Percentiles rank a stretch among this genome's conserved stretches.
Evolutionary conservation across 2,329 filamentous ascomycete genomes (phyloP).

Genomic region (Scleromitrula shiraiana): DNA sequence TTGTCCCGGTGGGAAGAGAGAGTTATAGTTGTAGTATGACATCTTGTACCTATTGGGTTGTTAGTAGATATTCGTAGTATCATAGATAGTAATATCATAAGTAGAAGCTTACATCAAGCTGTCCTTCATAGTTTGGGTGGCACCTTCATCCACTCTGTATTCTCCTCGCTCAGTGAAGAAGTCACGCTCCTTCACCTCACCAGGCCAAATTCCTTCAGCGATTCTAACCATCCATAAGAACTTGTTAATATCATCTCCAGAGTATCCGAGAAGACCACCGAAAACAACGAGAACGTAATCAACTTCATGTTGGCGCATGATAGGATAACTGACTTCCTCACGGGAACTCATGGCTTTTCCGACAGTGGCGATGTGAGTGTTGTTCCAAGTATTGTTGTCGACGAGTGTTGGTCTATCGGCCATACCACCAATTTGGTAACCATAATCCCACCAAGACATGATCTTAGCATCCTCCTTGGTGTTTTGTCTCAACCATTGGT

Average conservation of each 20-base stretch:
- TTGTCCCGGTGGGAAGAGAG: conserved; percentile 85
- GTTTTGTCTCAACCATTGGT: conserved; percentile 99
- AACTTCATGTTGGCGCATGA: conserved; percentile 96
- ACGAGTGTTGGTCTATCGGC: conserved; percentile 93
- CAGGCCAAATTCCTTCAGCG: conserved; percentile 98
- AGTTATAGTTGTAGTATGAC: conserved; percentile 97
- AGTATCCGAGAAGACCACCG: conserved; percentile 91
- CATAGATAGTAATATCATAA: conserved; percentile 40
- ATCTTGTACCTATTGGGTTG: conserved; percentile 81
- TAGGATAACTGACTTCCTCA: conserved; percentile 97
- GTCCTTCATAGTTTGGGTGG: conserved; percentile 97
- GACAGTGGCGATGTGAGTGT: conserved; percentile 97
- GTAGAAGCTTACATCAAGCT: conserved; percentile 76
- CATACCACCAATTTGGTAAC: conserved; percentile 99
- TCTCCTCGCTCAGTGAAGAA: conserved; percentile 93
- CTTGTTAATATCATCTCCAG: conserved; percentile 98
- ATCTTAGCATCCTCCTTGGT: conserved; percentile 92
- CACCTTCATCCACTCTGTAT: conserved; percentile 88
- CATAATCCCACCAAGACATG: conserved; percentile 99
- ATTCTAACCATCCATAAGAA: conserved; percentile 99
- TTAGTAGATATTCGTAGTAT: conserved; percentile 17
- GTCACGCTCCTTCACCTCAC: conserved; percentile 93
- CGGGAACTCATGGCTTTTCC: conserved; percentile 97
- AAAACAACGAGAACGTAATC: conserved; percentile 99
- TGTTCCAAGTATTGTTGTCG: conserved; percentile 99